Percentiles rank a stretch among this genome's conserved stretches.
phyloP scores from a whole-genome alignment of 768 basidiomycete genomes.

The Trametes punicea region DNA sequence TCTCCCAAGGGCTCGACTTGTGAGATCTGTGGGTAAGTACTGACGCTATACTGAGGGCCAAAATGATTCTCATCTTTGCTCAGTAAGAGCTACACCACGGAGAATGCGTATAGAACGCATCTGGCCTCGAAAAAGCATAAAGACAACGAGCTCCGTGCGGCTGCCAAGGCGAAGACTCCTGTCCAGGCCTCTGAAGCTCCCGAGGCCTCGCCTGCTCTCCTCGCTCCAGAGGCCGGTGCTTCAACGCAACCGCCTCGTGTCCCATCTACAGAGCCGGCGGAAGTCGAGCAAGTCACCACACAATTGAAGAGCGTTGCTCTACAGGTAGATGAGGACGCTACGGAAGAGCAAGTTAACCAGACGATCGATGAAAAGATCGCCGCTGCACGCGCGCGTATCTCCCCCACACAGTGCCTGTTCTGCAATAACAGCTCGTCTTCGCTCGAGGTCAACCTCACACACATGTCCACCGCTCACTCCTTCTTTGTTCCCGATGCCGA shows the following conservation, averaged over 20 bases:
- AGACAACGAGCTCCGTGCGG: conserved; percentile 62
- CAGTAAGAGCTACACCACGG: conserved; percentile 87
- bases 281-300: neutral
- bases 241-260: neutral
- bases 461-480: conserved; percentile 87
- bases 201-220: neutral
- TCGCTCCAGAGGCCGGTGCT: neutral
- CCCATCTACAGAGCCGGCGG: neutral
- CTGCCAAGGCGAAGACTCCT: conserved; percentile 24
- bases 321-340: conserved; percentile 36
- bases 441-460: conserved; percentile 65
- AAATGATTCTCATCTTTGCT: neutral
- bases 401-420: conserved; percentile 79
- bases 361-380: conserved; percentile 76
- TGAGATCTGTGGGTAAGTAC: conserved; percentile 76
- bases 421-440: conserved; percentile 50
- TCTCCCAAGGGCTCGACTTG: conserved; percentile 63
- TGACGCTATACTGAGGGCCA: neutral
- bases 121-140: conserved; percentile 86
- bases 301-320: conserved; percentile 22
- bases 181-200: neutral
- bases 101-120: conserved; percentile 88
- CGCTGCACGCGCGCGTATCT: conserved; percentile 60
- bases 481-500: conserved; percentile 97
- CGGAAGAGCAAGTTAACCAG: conserved; percentile 45